Evolutionary conservation across 306 rosid genomes (phyloP), one percentile per base, ranked within the genome.

Genomic region (Acacia confusa): DNA sequence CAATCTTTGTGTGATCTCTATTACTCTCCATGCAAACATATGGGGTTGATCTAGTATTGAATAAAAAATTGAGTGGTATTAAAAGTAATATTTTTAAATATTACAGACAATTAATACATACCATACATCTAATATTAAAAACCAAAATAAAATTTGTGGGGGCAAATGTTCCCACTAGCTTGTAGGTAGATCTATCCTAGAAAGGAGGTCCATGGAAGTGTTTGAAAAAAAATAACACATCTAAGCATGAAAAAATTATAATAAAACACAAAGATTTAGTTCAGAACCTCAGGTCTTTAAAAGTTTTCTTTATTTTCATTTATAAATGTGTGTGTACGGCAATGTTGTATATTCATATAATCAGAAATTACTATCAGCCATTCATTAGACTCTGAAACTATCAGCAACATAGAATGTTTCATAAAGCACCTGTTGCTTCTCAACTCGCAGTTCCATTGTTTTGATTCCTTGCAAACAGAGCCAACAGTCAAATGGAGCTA

Each of bases 401-500:
- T 22, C 8, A 16, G 38, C 84, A 63, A 72, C 22, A 64, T 74
- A 12, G 60, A 27, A 83, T 48, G 87, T 76, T 63, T 63, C 65
- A 84, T 84, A 75, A 60, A 20, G 82, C 80, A 95, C 99, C 97
- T 95, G 98, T 76, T 95, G 97, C 92, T 90, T 93, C 85, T 95
- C 97, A 80, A 95, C 82, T 72, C 97, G 90, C 41, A 95, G 90
- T 82, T 94, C 90, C 95, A 95, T 88, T 32, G 98, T 95, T 91
- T 95, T 95, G 72, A 95, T 85, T 82, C 97, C 97, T 82, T 95
- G 84, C 81, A 93, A 80, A 83, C 97, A 93, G 25, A 91, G 86
- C 95, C 95, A 95, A 78, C 97, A 95, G 83, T 93, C 96, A 85
- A 90, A 89, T 64, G 97, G 99, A 82, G 99, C 97, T 81, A 95